Conservation (phyloP, 2,329 filamentous ascomycete genomes). For the Botrytis cinerea region DNA sequence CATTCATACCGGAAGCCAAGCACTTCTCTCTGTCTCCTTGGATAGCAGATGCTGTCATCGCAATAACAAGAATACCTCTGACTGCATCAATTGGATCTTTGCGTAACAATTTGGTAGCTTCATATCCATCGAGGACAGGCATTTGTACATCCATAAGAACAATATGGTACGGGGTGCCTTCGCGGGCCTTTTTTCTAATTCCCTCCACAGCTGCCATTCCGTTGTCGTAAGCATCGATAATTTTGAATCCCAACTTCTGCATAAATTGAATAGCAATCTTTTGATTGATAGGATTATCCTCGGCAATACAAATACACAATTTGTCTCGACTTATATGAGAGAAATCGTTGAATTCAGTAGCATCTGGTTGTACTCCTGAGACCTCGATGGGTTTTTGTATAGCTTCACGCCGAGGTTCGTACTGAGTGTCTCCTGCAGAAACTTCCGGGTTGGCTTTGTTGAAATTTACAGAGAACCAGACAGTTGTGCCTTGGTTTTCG, state of each 20-base stretch:
- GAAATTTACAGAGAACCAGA: conserved; percentile 82
- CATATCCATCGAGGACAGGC: conserved; percentile 90
- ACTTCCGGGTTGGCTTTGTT: conserved; percentile 72
- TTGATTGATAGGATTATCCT: conserved; percentile 94
- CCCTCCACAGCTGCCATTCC: conserved; percentile 86
- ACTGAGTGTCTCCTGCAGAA: conserved; percentile 56
- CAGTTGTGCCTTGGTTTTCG: conserved; percentile 68
- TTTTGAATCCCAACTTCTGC: conserved; percentile 76
- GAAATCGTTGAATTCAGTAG: conserved; percentile 62
- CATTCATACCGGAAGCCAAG: conserved; percentile 95
- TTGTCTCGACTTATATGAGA: conserved; percentile 73
- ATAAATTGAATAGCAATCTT: conserved; percentile 93
- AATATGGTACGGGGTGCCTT: conserved; percentile 80
- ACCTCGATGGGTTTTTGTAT: conserved; percentile 48
- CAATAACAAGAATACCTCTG: conserved; percentile 84
- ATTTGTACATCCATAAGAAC: conserved; percentile 97
- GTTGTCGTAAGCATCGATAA: conserved; percentile 86
- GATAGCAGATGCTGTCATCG: conserved; percentile 95
- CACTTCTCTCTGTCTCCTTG: conserved; percentile 94
- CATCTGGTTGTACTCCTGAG: conserved; percentile 44
- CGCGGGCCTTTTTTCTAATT: conserved; percentile 70
- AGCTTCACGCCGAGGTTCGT: conserved; percentile 38
- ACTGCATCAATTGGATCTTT: conserved; percentile 75
- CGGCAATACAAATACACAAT: conserved; percentile 86
- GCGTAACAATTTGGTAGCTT: conserved; percentile 82